Base-by-base conservation (phyloP, 352 stramenopile genomes). In the Pilasporangium apinafurcum region DNA sequence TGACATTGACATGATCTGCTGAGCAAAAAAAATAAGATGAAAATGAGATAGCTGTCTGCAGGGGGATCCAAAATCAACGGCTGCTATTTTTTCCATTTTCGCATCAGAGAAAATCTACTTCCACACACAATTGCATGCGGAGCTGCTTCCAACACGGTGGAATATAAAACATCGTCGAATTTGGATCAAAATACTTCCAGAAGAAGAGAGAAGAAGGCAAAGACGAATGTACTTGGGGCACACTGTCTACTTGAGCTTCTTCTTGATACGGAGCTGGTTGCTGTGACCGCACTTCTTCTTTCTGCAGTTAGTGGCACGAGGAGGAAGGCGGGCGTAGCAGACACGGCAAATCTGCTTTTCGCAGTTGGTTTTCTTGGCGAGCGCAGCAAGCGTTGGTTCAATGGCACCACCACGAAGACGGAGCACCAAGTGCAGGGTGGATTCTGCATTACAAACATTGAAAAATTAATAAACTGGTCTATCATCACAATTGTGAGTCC, bases 201-300 rank as follows among this genome's bases (percentile, higher is more conserved):
- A 33, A 44, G n/a, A n/a, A n/a, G 17, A 48, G 29, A 30, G 43
- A 36, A 32, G n/a, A 44, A 37, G 33, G n/a, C n/a, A n/a, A n/a
- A n/a, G n/a, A n/a, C n/a, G n/a, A n/a, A n/a, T n/a, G n/a, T n/a
- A n/a, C n/a, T n/a, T n/a, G n/a, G n/a, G n/a, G n/a, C n/a, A n/a
- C n/a, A n/a, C n/a, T n/a, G n/a, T 81, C 96, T 99, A 99, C 85
- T 99, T 99, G 59, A 99, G 86, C 88, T 99, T 99, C 89, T 99
- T 99, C 96, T 99, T 99, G 71, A 97, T 95, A 68, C 97, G 94
- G 56, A 99, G 86, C 85, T 99, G 97, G 67, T 95, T 97, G 55
- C 95, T 99, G 86, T 99, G 97, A 66, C 97, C 97, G 67, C 97
- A 99, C 92, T 99, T 99, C 89, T 99, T 99, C 96, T 99, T 99